Conservation (phyloP, 2,329 filamentous ascomycete species). For the Botryosphaeria dothidea region DNA sequence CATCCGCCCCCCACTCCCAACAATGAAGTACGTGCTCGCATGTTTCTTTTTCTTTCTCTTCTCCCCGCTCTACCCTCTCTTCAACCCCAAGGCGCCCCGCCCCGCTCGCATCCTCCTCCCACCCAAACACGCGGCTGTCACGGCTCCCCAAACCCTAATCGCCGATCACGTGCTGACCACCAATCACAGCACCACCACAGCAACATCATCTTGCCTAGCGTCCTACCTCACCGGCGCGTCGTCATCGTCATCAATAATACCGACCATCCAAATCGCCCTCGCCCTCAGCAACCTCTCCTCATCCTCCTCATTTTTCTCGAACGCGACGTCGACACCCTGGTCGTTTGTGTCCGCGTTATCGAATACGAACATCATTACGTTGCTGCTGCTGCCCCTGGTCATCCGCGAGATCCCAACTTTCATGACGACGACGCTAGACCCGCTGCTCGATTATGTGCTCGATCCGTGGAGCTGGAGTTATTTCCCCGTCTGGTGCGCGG, state of each 20-base stretch:
- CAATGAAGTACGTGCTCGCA: conserved; percentile 2
- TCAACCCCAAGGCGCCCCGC: not conserved
- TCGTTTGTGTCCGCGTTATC: not conserved
- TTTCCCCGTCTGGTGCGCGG: conserved; percentile 18
- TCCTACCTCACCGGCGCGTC: not conserved
- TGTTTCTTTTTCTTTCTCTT: not conserved
- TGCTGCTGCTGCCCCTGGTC: conserved; percentile 1
- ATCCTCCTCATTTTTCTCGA: not conserved
- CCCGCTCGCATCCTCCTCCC: not conserved
- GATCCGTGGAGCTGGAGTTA: conserved; percentile 8
- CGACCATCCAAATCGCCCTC: not conserved
- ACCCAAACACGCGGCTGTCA: not conserved
- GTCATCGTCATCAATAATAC: not conserved
- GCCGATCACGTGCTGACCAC: not conserved
- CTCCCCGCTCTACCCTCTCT: not conserved
- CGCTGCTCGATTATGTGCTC: conserved; percentile 14
- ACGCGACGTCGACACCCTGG: not conserved
- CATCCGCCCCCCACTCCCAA: not conserved
- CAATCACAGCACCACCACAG: not conserved
- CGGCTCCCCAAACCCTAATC: not conserved
- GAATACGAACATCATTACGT: conserved; percentile 5
- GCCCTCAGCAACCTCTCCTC: not conserved
- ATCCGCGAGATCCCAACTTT: conserved; percentile 16
- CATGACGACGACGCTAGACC: conserved; percentile 13
- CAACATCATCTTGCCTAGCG: not conserved